A percentile compares a stretch with the other conserved stretches of the same genome.
Conservation (phyloP, 768 basidiomycete species). For the Auriscalpium orientale region DNA sequence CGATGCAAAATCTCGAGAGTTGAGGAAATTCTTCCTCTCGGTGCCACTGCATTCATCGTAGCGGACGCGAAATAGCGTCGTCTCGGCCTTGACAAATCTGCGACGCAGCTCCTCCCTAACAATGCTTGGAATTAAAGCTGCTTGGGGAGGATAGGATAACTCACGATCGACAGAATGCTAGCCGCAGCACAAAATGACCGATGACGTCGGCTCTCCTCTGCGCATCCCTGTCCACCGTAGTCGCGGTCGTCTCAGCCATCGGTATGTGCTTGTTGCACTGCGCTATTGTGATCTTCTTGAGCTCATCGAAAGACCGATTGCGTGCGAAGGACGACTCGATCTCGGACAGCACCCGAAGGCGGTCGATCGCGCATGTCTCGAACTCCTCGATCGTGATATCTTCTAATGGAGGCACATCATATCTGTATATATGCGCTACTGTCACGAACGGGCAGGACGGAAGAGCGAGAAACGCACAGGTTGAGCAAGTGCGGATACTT, state of each 20-base stretch:
- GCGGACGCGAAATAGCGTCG: slow-evolving; percentile 72
- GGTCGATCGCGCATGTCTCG: slow-evolving; percentile 81
- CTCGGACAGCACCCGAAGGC: slow-evolving; percentile 81
- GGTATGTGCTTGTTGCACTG: slow-evolving; percentile 76
- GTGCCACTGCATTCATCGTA: slow-evolving; percentile 55
- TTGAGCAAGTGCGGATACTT: not conserved
- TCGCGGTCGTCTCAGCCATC: slow-evolving; percentile 50
- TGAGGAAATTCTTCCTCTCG: slow-evolving; percentile 63
- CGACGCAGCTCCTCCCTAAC: slow-evolving; percentile 81
- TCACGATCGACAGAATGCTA: slow-evolving; percentile 96
- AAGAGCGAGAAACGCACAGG: not conserved
- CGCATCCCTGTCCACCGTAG: slow-evolving; percentile 37
- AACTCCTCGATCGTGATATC: slow-evolving; percentile 96
- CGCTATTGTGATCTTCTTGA: slow-evolving; percentile 48
- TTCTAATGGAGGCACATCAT: slow-evolving; percentile 74
- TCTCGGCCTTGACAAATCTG: slow-evolving; percentile 86
- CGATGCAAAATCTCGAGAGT: slow-evolving; percentile 60
- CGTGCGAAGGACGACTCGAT: slow-evolving; percentile 86
- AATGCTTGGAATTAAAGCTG: not conserved
- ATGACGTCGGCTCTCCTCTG: slow-evolving; percentile 81
- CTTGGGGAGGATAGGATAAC: slow-evolving; percentile 26
- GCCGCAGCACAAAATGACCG: slow-evolving; percentile 86
- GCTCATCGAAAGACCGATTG: slow-evolving; percentile 74
- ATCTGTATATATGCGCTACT: slow-evolving; percentile 43
- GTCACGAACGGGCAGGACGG: not conserved